Conservation (phyloP, 73 alveolate species). For the Stentor coeruleus region DNA sequence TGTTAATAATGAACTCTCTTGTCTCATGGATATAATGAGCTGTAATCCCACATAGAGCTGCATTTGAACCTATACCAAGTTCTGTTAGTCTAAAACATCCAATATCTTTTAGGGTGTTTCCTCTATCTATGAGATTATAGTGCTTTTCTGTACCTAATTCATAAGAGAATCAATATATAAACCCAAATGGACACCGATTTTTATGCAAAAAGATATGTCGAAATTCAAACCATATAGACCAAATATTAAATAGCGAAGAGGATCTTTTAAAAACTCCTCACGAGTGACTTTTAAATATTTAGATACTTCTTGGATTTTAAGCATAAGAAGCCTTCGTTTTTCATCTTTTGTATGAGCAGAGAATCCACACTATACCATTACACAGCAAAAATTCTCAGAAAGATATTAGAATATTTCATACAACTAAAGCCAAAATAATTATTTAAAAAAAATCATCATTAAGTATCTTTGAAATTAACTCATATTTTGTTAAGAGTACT, state of each 20-base stretch:
- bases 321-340: background rate
- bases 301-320: background rate
- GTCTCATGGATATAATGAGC: conserved; percentile 66
- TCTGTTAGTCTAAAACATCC: conserved; percentile 81
- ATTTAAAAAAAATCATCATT: no score
- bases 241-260: background rate
- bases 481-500: no score
- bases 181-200: background rate
- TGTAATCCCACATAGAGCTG: conserved; percentile 56
- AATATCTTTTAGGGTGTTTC: conserved; percentile 36
- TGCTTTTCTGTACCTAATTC: background rate
- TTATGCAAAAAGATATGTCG: background rate
- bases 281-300: background rate
- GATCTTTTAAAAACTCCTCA: background rate
- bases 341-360: background rate
- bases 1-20: conserved; percentile 60
- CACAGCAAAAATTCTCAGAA: no score
- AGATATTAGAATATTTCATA: no score
- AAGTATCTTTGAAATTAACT: no score
- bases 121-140: background rate
- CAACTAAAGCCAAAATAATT: no score
- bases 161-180: background rate
- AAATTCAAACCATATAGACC: background rate
- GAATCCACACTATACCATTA: background rate
- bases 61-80: conserved; percentile 86